Percentiles rank a stretch among this genome's conserved stretches.
Evolutionary conservation across 768 basidiomycete genomes (phyloP).

Genomic region (Tylopilus felleus): DNA sequence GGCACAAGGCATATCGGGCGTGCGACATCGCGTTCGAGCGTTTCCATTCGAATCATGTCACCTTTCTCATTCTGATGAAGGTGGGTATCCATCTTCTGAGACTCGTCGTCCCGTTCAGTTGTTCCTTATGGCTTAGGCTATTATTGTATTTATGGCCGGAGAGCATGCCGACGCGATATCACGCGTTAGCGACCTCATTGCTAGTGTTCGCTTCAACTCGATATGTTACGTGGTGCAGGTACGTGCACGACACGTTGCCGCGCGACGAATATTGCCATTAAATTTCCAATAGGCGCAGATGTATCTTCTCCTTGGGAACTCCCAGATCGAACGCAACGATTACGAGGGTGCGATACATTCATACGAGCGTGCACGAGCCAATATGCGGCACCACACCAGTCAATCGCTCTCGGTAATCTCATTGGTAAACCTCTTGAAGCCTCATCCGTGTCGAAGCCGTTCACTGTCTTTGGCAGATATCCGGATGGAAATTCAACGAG

Average conservation of each 20-base stretch:
- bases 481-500: neutral
- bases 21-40: conserved; percentile 2
- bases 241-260: neutral
- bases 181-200: neutral
- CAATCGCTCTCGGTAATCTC: neutral
- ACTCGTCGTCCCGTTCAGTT: neutral
- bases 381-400: neutral
- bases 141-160: neutral
- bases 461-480: neutral
- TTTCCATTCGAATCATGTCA: neutral
- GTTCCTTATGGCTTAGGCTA: neutral
- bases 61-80: neutral
- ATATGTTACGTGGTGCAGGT: neutral
- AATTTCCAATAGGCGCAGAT: neutral
- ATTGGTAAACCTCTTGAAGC: neutral
- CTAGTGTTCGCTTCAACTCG: neutral
- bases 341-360: neutral
- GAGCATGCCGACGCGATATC: neutral
- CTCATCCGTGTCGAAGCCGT: too few relatives aligned
- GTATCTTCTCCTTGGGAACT: neutral
- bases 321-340: neutral
- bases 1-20: neutral
- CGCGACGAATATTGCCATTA: neutral
- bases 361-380: neutral
- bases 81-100: neutral